Base-by-base conservation (phyloP, 1,139 yeast genomes). In the Yamadazyma triangularis region DNA sequence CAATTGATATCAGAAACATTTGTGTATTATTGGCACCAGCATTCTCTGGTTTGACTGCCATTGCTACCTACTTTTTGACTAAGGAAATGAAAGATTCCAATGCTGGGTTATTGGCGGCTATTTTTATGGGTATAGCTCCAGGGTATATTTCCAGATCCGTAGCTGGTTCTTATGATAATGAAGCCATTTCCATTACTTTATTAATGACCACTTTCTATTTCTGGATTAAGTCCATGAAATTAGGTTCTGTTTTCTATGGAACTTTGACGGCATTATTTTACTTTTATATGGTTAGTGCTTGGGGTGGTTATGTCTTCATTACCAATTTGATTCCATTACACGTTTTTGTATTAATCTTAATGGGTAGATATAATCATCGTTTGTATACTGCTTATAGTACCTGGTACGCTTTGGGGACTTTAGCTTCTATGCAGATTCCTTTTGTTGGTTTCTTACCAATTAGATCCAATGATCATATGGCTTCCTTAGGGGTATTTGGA, bases 281-380 rank as follows among this genome's bases (percentile, higher is more conserved):
- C 66, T 93, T 93, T 60, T 93, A 93, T 70, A 93, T 93, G 99
- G 99, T 93, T 31, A 82, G 95, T 32, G 98, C 99, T n/a, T 93
- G 99, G 99, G 98, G 98, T 69, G 99, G 99, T 14, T 93, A 93
- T 55, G 99, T 91, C 30, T 93, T 93, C 67, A 93, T 93, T 62
- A 93, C 98, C 39, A 93, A 93, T 64, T 79, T 93, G 70, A 87
- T 93, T 50, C 99, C 99, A 31, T 70, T 93, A 49, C 99, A 93
- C 57, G 88, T 89, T 19, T 89, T 93, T 55, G 91, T 88, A 28
- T 69, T 93, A 51, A 64, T 93, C 35, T 64, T 86, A 44, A 93
- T 93, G 98, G 98, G 99, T 34, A 79, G 98, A 50, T 93, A 88
- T 60, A 77, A 76, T 48, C 79, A 81, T 45, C 77, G 79, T 47